Evolutionary conservation across 2,329 filamentous ascomycete species (phyloP).

Genomic region (Botrytis pseudocinerea): DNA sequence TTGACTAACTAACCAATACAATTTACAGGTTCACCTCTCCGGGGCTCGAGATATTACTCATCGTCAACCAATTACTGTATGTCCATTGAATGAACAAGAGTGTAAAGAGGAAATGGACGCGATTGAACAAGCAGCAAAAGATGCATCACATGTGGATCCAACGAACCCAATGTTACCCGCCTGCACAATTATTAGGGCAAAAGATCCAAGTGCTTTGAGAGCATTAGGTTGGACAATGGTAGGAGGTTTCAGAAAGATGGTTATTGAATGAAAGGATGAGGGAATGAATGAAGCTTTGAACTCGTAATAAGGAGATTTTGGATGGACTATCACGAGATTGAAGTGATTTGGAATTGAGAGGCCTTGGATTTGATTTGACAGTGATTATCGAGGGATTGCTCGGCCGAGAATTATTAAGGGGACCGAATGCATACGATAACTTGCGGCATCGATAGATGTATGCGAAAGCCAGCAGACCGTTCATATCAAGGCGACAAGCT

Average conservation of each 20-base stretch:
- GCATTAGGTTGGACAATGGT: conserved; percentile 65
- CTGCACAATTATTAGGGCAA: conserved; percentile 75
- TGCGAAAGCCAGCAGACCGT: background rate
- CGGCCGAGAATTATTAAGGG: background rate
- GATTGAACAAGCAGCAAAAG: conserved; percentile 92
- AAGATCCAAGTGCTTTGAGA: conserved; percentile 65
- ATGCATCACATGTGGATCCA: conserved; percentile 82
- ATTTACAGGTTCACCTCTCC: conserved; percentile 75
- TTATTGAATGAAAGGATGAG: conserved; percentile 56
- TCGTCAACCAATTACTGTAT: conserved; percentile 92
- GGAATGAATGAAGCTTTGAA: background rate
- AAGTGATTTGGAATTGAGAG: background rate
- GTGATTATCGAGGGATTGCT: background rate
- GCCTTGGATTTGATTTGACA: background rate
- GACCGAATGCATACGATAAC: background rate
- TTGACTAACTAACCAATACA: conserved; percentile 23
- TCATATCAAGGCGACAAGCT: background rate
- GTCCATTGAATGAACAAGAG: conserved; percentile 88
- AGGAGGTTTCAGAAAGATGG: conserved; percentile 63
- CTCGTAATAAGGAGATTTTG: background rate
- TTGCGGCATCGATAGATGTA: background rate
- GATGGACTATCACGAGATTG: background rate
- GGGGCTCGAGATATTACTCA: conserved; percentile 85
- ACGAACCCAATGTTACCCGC: conserved; percentile 93
- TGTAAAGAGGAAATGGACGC: conserved; percentile 99